Evolutionary conservation across 176 grass and related monocot genomes (phyloP), one percentile per base, ranked within the genome.

Genomic region (Juncus inflexus): DNA sequence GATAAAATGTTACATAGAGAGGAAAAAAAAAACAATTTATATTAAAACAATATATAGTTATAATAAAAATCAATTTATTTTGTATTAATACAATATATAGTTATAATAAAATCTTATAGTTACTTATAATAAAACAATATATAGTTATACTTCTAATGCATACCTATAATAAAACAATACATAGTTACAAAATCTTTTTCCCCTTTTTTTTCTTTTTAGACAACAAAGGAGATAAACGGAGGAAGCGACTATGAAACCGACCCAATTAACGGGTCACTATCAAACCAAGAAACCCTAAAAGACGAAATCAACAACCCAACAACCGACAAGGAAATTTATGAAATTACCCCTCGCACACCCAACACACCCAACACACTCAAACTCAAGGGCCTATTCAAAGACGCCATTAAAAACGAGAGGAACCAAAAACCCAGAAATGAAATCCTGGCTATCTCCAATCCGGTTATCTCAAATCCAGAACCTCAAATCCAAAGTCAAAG

Each of bases 321-420:
- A 82, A 19, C 47, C 66, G n/a, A 60, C 13, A 45, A 37, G 67
- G 67, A 50, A 53, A 65, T 68, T 78, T 53, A 72, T 74, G 54
- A 13, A 12, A 72, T 49, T 51, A n/a, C 61, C 11, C 12, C 53
- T 55, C 60, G 14, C 16, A 12, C 28, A 28, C 19, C n/a, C 50
- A 11, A 70, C 2, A 65, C 60, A 36, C 50, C 74, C 41, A 64
- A 70, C 11, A 65, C 70, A 52, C 61, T 62, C 13, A 55, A n/a
- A 56, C n/a, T 9, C 54, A 66, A 47, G 55, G 64, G 64, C 41
- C 63, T 66, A 15, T 35, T 77, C 40, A 28, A 62, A 60, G 70
- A 66, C 52, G 49, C 55, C 40, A 13, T 73, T 39, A 66, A 62
- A 80, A 65, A 52, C 37, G 8, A 55, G 50, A 63, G 71, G 35